Percentiles rank a stretch among this genome's conserved stretches.
Evolutionary conservation across 345 rosid species (phyloP).

Genomic region (Physaria fendleri): DNA sequence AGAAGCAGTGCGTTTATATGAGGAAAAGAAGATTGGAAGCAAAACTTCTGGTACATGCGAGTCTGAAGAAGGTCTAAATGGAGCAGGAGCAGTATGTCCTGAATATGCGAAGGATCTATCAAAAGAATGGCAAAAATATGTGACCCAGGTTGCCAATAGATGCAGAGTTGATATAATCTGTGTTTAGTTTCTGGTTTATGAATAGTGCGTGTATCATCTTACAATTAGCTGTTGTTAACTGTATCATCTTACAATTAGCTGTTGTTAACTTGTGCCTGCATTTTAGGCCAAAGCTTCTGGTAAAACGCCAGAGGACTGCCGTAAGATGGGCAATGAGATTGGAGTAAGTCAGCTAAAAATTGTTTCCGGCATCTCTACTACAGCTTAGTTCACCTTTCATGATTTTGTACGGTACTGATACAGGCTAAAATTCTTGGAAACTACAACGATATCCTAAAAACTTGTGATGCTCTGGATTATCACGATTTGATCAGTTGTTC

Average conservation of each 20-base stretch:
- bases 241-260: background rate
- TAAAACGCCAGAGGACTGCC: conserved; percentile 55
- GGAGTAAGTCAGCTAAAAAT: conserved; percentile 53
- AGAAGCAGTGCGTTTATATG: conserved; percentile 76
- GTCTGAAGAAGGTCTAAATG: conserved; percentile 30
- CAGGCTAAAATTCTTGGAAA: conserved; percentile 75
- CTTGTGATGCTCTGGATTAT: conserved; percentile 91
- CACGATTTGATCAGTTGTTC: conserved; percentile 87
- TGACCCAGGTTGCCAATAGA: conserved; percentile 57
- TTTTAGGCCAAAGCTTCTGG: conserved; percentile 92
- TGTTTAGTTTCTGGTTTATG: conserved; percentile 3
- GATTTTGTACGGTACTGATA: conserved; percentile 28
- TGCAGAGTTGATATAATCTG: background rate
- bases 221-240: background rate
- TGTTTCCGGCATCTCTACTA: conserved; percentile 18
- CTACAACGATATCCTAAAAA: conserved; percentile 58
- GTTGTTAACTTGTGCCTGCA: conserved; percentile 7
- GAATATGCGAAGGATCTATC: conserved; percentile 65
- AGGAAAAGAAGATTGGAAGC: conserved; percentile 41
- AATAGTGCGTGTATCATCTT: background rate
- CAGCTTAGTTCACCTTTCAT: conserved; percentile 15
- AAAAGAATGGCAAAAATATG: conserved; percentile 88
- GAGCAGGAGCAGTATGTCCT: conserved; percentile 34
- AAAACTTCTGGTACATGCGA: conserved; percentile 32
- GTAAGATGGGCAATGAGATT: conserved; percentile 54